phyloP scores from a whole-genome alignment of 192 early-diverging fungal species.

The Linderina pennispora region DNA sequence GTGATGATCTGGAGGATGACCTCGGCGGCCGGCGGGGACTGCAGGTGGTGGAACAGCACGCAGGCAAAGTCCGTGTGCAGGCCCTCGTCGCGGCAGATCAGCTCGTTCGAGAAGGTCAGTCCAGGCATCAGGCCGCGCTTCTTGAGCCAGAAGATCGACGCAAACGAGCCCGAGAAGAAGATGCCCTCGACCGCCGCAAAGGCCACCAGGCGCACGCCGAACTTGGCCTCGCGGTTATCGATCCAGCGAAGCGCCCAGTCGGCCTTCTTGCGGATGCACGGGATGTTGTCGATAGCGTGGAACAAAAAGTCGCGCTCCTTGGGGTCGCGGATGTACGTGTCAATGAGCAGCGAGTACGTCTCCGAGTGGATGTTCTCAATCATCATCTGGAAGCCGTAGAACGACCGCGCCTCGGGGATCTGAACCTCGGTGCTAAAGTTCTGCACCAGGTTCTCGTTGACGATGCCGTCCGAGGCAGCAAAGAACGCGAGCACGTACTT shows the following conservation, averaged over 20 bases:
- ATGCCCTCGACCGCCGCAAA: slow-evolving; percentile 98
- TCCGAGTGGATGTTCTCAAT: slow-evolving; percentile 97
- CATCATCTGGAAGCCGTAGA: slow-evolving; percentile 98
- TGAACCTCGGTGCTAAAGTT: slow-evolving; percentile 89
- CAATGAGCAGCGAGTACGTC: slow-evolving; percentile 93
- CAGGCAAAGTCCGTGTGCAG: slow-evolving; percentile 98
- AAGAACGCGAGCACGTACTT: slow-evolving; percentile 93
- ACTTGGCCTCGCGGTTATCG: slow-evolving; percentile 65
- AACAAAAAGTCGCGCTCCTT: slow-evolving; percentile 78
- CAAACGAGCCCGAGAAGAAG: slow-evolving; percentile 97
- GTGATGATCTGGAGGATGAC: slow-evolving; percentile 64
- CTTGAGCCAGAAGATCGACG: slow-evolving; percentile 99
- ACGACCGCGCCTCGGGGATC: slow-evolving; percentile 90
- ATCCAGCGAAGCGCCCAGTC: slow-evolving; percentile 98
- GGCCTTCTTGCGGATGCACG: slow-evolving; percentile 94
- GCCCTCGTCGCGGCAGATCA: slow-evolving; percentile 96
- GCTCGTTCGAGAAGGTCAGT: slow-evolving; percentile 95
- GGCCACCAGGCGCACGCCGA: slow-evolving; percentile 88
- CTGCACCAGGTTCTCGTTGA: slow-evolving; percentile 91
- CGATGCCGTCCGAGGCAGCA: slow-evolving; percentile 92
- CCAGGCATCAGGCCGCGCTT: slow-evolving; percentile 98
- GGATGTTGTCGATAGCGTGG: slow-evolving; percentile 91
- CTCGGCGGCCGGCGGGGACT: slow-evolving; percentile 62
- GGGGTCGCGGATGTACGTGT: slow-evolving; percentile 91
- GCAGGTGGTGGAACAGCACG: slow-evolving; percentile 79